Base-by-base conservation (phyloP, 2,329 filamentous ascomycete species). In the Venturia nashicola region DNA sequence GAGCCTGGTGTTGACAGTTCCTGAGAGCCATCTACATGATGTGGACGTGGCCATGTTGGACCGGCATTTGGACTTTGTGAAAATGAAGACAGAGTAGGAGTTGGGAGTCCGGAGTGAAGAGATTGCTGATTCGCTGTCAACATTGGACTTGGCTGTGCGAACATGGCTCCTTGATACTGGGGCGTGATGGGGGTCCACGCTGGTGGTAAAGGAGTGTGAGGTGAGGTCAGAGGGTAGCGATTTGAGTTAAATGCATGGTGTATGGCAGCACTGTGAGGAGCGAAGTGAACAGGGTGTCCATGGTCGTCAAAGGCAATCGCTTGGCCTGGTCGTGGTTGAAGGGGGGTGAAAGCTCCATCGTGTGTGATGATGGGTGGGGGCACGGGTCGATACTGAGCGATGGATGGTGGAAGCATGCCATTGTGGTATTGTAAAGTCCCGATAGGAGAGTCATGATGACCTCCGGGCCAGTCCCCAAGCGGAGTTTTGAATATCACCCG, bases 401-500 rank as follows among this genome's bases (percentile, higher is more conserved):
- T 51, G 32, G 61, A 39, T 7, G 42, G 42, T 2, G 61, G 46
- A 3, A 57, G 61, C 61, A 63, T 63, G 14, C 61, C 61, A 63
- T 63, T 63, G 61, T 66, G 65, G 43, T 61, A 65, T 42, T 61
- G 65, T 20, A 65, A 20, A 18, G 64, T 65, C 20, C 40, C 39
- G 6, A 46, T 23, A n/a, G 46, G 54, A 44, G 18, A 42, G 36
- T 55, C 61, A 57, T 61, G 43, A 23, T 40, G 40, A 6, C 3
- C 18, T 54, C 62, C 51, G 1, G 54, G 39, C 74, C 69, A 79
- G 77, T 69, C 83, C 77, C 83, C 79, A 62, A 85, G 83, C 65
- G 87, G 86, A 61, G 89, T 83, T 72, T 91, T 93, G 80, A 93
- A 94, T 65, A 91, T 80, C 63, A 94, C 86, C 59, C 88, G 84